These are phyloP conservation scores for Colletotrichum sp. DNA, from an alignment of 2,329 filamentous ascomycete species.

Conservation along the genomic window DNA sequence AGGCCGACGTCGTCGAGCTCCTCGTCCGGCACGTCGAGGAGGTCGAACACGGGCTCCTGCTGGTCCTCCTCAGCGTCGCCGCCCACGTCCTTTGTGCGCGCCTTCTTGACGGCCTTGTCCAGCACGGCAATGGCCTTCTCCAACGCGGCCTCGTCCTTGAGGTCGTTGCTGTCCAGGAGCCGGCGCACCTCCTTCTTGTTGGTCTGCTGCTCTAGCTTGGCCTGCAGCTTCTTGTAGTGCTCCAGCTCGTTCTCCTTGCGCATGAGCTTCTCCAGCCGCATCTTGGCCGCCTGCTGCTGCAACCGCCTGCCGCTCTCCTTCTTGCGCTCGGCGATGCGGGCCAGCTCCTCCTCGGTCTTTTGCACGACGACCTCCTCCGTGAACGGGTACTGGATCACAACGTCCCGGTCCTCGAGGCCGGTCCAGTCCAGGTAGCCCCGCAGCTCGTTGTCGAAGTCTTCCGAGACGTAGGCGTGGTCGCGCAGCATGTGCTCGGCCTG, in stretches of 20 bases:
- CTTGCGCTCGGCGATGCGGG: constrained; percentile 87
- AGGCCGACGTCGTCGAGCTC: constrained; percentile 89
- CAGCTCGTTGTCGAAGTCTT: constrained; percentile 82
- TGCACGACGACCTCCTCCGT: constrained; percentile 89
- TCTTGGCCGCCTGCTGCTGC: constrained; percentile 96
- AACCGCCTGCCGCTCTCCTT: constrained; percentile 91
- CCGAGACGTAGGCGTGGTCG: constrained; percentile 89
- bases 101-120: constrained; percentile 87
- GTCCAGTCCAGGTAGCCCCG: constrained; percentile 85
- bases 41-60: constrained; percentile 83
- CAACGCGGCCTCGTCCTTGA: constrained; percentile 88
- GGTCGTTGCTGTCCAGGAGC: constrained; percentile 85
- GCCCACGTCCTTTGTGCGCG: constrained; percentile 91
- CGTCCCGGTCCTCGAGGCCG: constrained; percentile 86
- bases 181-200: constrained; percentile 92
- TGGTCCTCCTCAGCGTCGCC: constrained; percentile 80
- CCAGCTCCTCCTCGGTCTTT: constrained; percentile 94
- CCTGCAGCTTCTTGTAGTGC: constrained; percentile 87
- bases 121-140: constrained; percentile 87
- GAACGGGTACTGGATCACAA: constrained; percentile 90
- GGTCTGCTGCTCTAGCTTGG: constrained; percentile 67
- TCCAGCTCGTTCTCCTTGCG: constrained; percentile 95
- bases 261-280: constrained; percentile 93
- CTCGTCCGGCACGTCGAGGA: constrained; percentile 89
- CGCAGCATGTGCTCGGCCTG: constrained; percentile 88